Base-by-base conservation (phyloP, 2,329 filamentous ascomycete species). In the Helotiales sp. region DNA sequence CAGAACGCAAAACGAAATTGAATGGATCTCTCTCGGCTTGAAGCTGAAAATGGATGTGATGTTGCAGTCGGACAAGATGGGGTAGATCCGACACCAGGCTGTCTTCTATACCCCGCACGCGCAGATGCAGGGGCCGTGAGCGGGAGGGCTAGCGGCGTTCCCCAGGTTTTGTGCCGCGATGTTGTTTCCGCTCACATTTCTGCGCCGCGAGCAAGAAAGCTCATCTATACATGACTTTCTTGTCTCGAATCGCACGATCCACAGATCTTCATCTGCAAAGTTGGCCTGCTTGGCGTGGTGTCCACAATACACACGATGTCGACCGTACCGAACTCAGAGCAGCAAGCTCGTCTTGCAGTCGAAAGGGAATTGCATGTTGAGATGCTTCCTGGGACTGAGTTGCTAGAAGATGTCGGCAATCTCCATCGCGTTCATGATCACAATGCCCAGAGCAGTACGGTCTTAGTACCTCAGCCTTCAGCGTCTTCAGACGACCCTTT, bases 381-480 rank as follows among this genome's bases (percentile, higher is more conserved):
- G n/a, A 52, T 52, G 10, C 24, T 52, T 8, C 48, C 48, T n/a
- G 48, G 48, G 6, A 52, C 48, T 4, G 48, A 52, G 24, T 19
- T 52, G 7, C 24, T 52, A n/a, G 13, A 25, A 5, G 48, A 52
- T 52, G 17, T 36, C 17, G 48, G 29, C 15, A 30, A 30, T 19
- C 24, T 52, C 7, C 48, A 52, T n/a, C 29, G 24, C 24, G 27
- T 40, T 13, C 48, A 52, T n/a, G 48, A 12, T 12, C 30, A 30
- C 31, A 52, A 52, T n/a, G 33, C 19, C 12, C n/a, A 19, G 31
- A 15, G 27, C 12, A 30, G 30, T 12, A 33, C 48, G 4, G 24
- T 52, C 17, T 34, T 52, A 5, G 29, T 52, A 2, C 30, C 31
- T 9, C 24, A 25, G 15, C 31, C 48, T 5, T 52, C 48, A 24